A percentile compares a stretch with the other conserved stretches of the same genome.
These are phyloP conservation scores for Pseudotulostoma volvatum DNA, from an alignment of 495 filamentous ascomycete genomes.

Conservation along the genomic window DNA sequence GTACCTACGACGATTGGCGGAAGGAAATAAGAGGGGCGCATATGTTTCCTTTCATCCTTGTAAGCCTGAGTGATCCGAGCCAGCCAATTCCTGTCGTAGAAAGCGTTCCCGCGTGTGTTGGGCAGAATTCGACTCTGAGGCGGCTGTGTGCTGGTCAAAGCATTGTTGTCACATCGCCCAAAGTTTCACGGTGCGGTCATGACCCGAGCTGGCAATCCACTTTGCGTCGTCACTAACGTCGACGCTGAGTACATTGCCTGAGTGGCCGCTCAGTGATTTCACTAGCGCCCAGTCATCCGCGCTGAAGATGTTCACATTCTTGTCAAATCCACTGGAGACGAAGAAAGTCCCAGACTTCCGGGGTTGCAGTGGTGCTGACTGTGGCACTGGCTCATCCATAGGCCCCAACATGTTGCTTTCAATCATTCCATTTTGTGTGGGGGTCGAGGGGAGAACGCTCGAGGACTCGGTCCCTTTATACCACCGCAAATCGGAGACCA, in stretches of 20 bases:
- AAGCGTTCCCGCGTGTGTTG: no score
- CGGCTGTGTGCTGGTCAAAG: neutral
- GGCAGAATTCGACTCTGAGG: no score
- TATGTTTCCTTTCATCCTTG: no score
- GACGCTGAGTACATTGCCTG: conserved; percentile 74
- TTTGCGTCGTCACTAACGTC: conserved; percentile 71
- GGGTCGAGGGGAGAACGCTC: conserved; percentile 33
- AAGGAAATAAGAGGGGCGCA: no score
- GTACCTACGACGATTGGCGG: no score
- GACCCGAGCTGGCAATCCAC: conserved; percentile 87
- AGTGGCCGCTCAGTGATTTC: conserved; percentile 77
- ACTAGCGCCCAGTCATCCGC: conserved; percentile 89
- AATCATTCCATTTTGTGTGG: conserved; percentile 43
- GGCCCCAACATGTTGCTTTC: conserved; percentile 29
- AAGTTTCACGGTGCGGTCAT: conserved; percentile 89
- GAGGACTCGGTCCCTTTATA: conserved; percentile 65
- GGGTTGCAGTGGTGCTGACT: conserved; percentile 22
- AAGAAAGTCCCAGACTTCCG: conserved; percentile 74
- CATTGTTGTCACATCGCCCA: conserved; percentile 75
- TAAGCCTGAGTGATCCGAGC: no score
- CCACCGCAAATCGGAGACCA: conserved; percentile 87
- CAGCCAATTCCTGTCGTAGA: no score
- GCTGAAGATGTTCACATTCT: conserved; percentile 87
- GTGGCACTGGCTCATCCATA: conserved; percentile 5
- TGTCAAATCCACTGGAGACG: conserved; percentile 81